Conservation (phyloP, 1,284 basidiomycete genomes). For the Leccinum ponderosum region DNA sequence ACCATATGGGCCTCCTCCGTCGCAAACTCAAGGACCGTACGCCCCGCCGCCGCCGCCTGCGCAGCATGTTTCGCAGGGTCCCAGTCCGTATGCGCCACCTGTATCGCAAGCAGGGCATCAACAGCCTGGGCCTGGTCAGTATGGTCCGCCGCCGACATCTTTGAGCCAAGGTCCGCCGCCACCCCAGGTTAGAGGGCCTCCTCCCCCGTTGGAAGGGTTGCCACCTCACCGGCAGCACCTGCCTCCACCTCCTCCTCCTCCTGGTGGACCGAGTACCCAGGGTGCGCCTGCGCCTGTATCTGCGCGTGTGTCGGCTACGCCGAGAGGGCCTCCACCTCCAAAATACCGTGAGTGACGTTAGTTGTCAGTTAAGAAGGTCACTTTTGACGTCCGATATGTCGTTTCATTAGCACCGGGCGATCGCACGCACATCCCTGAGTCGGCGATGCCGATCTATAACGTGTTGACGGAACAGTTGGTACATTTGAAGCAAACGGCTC, state of each 20-base stretch:
- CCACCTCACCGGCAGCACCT: constrained; percentile 22
- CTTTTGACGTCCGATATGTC: background rate
- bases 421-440: constrained; percentile 84
- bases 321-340: constrained; percentile 53
- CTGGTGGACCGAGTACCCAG: constrained; percentile 39
- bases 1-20: constrained; percentile 20
- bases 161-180: constrained; percentile 20
- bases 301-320: constrained; percentile 29
- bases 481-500: constrained; percentile 67
- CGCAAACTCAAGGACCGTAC: constrained; percentile 31
- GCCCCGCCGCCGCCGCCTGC: constrained; percentile 24
- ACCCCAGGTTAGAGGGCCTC: constrained; percentile 18
- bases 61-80: constrained; percentile 7
- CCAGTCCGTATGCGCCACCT: constrained; percentile 23
- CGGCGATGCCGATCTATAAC: constrained; percentile 65
- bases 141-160: constrained; percentile 17
- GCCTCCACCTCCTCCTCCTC: constrained; percentile 40
- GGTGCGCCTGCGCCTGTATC: constrained; percentile 26
- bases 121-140: constrained; percentile 13
- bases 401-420: constrained; percentile 76
- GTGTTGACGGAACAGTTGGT: constrained; percentile 64
- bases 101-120: constrained; percentile 4
- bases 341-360: constrained; percentile 79
- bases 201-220: constrained; percentile 24
- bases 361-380: background rate